phyloP scores from a whole-genome alignment of 495 filamentous ascomycete species.

The Filosporella fistucella region DNA sequence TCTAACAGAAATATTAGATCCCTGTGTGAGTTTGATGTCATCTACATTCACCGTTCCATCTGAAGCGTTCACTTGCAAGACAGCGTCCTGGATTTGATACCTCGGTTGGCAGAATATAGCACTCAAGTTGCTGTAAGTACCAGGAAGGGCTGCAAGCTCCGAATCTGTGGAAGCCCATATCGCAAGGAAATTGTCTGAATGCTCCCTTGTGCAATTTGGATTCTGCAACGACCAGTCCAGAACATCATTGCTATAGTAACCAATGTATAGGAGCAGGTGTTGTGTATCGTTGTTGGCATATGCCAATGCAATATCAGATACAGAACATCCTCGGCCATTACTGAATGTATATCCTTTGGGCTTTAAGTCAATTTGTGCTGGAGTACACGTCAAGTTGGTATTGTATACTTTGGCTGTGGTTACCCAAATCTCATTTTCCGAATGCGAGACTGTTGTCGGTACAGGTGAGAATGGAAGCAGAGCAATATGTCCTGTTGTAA shows the following conservation, averaged over 20 bases:
- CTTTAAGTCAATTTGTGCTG: conserved; percentile 15
- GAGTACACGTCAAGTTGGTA: conserved; percentile 32
- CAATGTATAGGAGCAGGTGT: conserved; percentile 26
- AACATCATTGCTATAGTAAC: conserved; percentile 23
- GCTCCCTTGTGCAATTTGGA: conserved; percentile 19
- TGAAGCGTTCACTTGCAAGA: no score
- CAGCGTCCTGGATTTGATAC: conserved; percentile 31
- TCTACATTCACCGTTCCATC: no score
- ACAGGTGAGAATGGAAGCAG: conserved; percentile 32
- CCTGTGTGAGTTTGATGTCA: no score
- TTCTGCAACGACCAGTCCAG: conserved; percentile 16
- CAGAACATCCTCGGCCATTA: conserved; percentile 27
- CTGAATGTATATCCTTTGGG: conserved; percentile 14
- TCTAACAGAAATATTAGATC: no score
- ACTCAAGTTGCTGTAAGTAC: conserved; percentile 19
- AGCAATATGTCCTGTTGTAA: conserved; percentile 30
- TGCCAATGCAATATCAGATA: neutral
- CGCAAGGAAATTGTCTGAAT: conserved; percentile 28
- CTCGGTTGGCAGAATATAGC: conserved; percentile 33
- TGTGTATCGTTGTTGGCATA: conserved; percentile 1
- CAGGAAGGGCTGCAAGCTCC: neutral
- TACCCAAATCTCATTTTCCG: conserved; percentile 23
- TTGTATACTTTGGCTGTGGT: conserved; percentile 27
- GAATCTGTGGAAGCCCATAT: conserved; percentile 11
- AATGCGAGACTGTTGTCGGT: neutral